Base-by-base conservation (phyloP, 2,329 filamentous ascomycete species). In the Aspergillus sp. region DNA sequence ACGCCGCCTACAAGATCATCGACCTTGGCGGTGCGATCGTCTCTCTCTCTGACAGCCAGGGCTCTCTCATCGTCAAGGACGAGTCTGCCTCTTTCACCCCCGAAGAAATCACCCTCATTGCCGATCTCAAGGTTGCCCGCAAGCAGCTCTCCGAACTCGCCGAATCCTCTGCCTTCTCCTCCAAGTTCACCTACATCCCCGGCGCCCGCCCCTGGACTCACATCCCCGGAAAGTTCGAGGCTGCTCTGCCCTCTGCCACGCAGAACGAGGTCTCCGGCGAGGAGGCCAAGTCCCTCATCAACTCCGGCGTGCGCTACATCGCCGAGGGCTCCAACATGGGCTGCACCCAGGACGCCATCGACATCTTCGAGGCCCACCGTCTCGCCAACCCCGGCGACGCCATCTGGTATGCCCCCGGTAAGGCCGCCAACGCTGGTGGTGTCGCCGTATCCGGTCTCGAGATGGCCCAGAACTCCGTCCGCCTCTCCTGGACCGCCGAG, bases 291-390 rank as follows among this genome's bases (percentile, higher is more conserved):
- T 87, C 85, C 17, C 86, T 98, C 45, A 86, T 97, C 59, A 83
- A 83, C 50, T 84, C 84, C 59, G 93, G 93, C 66, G 85, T 84
- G 72, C 86, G 88, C 75, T 96, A 91, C 82, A 88, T 98, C 66
- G 95, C 95, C 58, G 95, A 99, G 81, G 95, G 95, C 57, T 95
- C 90, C 79, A 98, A 98, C 87, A 98, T 99, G 95, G 95, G 95
- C 64, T 97, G 92, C 84, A 97, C 93, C 35, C 91, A 95, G 79
- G 92, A 90, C 65, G 93, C 93, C 66, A 97, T 99, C 70, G 90
- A 96, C 70, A 82, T 91, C 65, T 98, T 98, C 76, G 93, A 98
- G 85, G 82, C 87, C 70, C 85, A 93, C 67, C 86, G 82, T 69
- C 76, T 82, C 74, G 65, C 68, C 53, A 85, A 85, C 74, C 87